Base-by-base conservation (phyloP, 1,139 yeast genomes). In the Saccharomyces hybrid region DNA sequence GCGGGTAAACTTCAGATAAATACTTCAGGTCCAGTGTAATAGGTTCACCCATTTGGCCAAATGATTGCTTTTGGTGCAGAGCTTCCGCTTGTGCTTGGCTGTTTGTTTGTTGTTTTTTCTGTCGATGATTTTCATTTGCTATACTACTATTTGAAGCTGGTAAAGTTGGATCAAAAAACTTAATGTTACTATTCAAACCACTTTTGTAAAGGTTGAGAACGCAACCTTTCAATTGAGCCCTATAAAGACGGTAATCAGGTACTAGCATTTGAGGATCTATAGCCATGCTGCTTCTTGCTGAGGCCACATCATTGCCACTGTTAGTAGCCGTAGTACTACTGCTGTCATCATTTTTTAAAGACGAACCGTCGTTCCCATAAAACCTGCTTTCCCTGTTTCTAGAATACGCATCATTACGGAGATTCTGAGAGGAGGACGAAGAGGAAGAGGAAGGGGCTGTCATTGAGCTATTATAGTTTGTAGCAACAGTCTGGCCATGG, bases 211-310 rank as follows among this genome's bases (percentile, higher is more conserved):
- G 66, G 57, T 76, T 75, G 54, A 86, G 68, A 52, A 76, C 76
- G 0, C 88, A 78, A 7, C 95, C 95, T 61, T 77, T 80, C 59
- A 86, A 71, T 65, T 84, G 90, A 0, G 83, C 86, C 55, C 85
- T 75, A 60, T 73, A 80, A 38, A 85, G 64, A 58, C 77, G 77
- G 54, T 65, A 69, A 44, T 67, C 69, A 4, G 69, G 68, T 4
- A 63, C 56, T 16, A 63, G 52, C 4, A 57, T 52, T 32, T 61
- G 64, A 8, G 59, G 38, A 7, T 57, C 61, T 5, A 56, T 16
- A 4, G 55, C 13, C 1, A 49, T 28, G 42, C 51, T 57, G 38
- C 47, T 42, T 34, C 49, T 50, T 25, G 32, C 51, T 5, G 51
- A 30, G n/a, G 51, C 50, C 3, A 47, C 9, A 38, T 53, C 54